Evolutionary conservation across 1,139 yeast species (phyloP).

Genomic region (Suhomyces bokatorum): DNA sequence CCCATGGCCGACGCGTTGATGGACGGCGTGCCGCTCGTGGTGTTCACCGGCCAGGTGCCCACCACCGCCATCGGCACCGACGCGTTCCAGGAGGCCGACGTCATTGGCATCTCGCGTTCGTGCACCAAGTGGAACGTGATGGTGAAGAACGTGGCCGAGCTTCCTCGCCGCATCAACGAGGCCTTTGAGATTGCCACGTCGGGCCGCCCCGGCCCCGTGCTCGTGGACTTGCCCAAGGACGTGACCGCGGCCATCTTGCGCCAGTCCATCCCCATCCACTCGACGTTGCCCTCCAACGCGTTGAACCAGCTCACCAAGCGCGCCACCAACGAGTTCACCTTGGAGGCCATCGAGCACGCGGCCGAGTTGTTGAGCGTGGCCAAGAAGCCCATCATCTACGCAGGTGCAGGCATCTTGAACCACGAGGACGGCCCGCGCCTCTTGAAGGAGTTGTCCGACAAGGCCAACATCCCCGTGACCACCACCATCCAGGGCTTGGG

Average conservation of each 20-base stretch:
- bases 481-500: constrained; percentile 94
- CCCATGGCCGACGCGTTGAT: constrained; percentile 97
- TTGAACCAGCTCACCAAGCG: constrained; percentile 68
- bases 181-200: constrained; percentile 95
- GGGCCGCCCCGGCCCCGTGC: constrained; percentile 98
- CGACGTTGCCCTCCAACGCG: constrained; percentile 83
- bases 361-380: constrained; percentile 79
- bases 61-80: constrained; percentile 96
- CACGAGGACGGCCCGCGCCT: constrained; percentile 77
- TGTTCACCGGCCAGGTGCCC: constrained; percentile 97
- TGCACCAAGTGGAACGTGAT: constrained; percentile 99
- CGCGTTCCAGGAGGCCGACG: constrained; percentile 99
- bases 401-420: constrained; percentile 87
- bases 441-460: constrained; percentile 82
- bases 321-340: constrained; percentile 74
- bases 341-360: constrained; percentile 72
- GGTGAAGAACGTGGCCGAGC: constrained; percentile 92
- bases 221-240: constrained; percentile 96
- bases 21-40: constrained; percentile 96
- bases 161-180: constrained; percentile 94
- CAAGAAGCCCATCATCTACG: constrained; percentile 84
- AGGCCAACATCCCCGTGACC: constrained; percentile 92
- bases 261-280: constrained; percentile 81
- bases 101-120: constrained; percentile 91
- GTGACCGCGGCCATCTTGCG: constrained; percentile 90